Percentiles rank a stretch among this genome's conserved stretches.
phyloP scores from a whole-genome alignment of 2,329 filamentous ascomycete genomes.

The Sporothrix phasma region DNA sequence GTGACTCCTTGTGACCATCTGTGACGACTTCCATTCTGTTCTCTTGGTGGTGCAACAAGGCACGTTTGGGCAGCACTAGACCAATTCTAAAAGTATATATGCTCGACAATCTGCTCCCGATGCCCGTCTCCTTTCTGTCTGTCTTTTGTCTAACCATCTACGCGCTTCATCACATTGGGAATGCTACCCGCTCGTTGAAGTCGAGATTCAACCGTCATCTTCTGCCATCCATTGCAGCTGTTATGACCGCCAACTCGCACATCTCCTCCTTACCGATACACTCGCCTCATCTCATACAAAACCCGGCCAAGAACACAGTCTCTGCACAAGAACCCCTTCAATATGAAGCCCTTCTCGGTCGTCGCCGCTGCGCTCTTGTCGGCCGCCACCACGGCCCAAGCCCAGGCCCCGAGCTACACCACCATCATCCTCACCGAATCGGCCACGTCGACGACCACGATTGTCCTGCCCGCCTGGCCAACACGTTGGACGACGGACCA shows the following conservation, averaged over 20 bases:
- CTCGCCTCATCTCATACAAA: neutral
- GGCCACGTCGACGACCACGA: conserved; percentile 15
- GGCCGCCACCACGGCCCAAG: neutral
- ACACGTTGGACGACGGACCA: conserved; percentile 2
- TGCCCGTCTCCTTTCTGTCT: neutral
- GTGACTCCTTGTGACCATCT: neutral
- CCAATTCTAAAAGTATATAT: neutral
- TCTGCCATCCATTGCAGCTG: too few relatives aligned
- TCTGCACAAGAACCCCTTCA: neutral
- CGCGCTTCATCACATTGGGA: neutral
- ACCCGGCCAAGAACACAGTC: neutral
- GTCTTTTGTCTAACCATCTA: neutral
- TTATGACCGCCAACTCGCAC: too few relatives aligned
- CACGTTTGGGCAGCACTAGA: too few relatives aligned
- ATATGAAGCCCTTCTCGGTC: conserved; percentile 2
- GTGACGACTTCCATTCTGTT: neutral
- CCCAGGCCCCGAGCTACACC: conserved; percentile 13
- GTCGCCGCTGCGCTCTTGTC: neutral
- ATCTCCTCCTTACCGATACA: too few relatives aligned
- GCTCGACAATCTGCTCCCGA: neutral
- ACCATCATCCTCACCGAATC: conserved; percentile 15
- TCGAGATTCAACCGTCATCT: too few relatives aligned
- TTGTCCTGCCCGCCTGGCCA: conserved; percentile 17
- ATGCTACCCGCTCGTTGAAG: neutral
- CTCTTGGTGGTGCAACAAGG: neutral